phyloP scores from a whole-genome alignment of 2,329 filamentous ascomycete species.

The Claviceps purpurea region DNA sequence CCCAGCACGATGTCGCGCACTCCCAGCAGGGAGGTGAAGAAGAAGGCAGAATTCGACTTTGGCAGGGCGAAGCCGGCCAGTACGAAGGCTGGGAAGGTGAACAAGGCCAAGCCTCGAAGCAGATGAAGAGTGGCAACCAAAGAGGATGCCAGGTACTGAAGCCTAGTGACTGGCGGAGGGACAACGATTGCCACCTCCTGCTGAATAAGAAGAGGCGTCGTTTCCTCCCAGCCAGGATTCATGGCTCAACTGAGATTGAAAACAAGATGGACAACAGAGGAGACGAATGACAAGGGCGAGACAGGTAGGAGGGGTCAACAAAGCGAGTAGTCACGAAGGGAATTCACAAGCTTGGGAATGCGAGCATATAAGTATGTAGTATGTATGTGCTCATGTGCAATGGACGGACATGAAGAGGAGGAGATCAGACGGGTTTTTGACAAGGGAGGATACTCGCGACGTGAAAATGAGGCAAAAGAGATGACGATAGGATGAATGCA shows the following conservation, averaged over 20 bases:
- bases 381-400: no score
- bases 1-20: conserved; percentile 19
- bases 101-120: conserved; percentile 15
- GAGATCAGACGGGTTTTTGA: no score
- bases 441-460: no score
- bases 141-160: conserved; percentile 13
- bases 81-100: conserved; percentile 16
- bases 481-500: no score
- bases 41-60: conserved; percentile 13
- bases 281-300: background rate
- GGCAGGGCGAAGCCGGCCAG: conserved; percentile 18
- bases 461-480: no score
- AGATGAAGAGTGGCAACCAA: conserved; percentile 15
- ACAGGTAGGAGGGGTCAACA: no score
- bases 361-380: no score
- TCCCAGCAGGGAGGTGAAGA: conserved; percentile 19
- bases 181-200: background rate
- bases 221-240: background rate
- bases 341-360: no score
- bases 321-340: no score
- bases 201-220: conserved; percentile 5
- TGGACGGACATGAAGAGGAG: no score
- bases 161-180: conserved; percentile 6
- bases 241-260: background rate
- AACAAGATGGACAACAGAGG: background rate